Base-by-base conservation (phyloP, 2,329 filamentous ascomycete genomes). In the Alternaria tenuissima region DNA sequence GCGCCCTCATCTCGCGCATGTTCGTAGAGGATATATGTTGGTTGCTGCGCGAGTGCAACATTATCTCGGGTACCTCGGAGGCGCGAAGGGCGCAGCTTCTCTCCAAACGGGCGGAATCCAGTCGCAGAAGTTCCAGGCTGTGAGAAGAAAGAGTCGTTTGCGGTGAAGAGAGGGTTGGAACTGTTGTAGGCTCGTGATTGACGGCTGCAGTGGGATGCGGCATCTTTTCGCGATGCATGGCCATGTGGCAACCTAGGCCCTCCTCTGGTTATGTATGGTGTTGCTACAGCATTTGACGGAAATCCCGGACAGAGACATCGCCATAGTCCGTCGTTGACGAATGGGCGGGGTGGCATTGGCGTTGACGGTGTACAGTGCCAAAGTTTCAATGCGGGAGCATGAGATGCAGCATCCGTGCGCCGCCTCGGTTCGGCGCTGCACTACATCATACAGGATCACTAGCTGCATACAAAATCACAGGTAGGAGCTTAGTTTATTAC, bases 291-390 rank as follows among this genome's bases (percentile, higher is more conserved):
- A 46, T 55, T 67, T 12, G 41, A n/a, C n/a, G 66, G 58, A 36
- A 69, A 72, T 18, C 68, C 62, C 1, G 75, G 75, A 47, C 75
- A 77, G 4, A 78, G 73, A 63, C 72, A 77, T 36, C 68, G 66
- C 75, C 75, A 78, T 20, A 78, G 68, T 38, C 70, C 70, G 59
- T 78, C 75, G 62, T 75, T 72, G 22, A 76, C 65, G 32, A 77
- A 69, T 20, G 75, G 70, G 22, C 69, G 70, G 47, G 73, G 67
- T 49, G 72, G 68, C 74, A 77, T 77, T 67, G 67, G 56, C 30
- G 54, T 49, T 42, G 42, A 39, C 26, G 55, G 52, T 52, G 36
- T 57, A 47, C 16, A 28, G 5, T 52, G 34, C 49, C 48, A 56
- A 51, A 57, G 20, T 55, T 58, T 52, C 53, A 24, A 51, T 6